phyloP scores from a whole-genome alignment of 768 basidiomycete species.

The Hirschioporus abietinus region DNA sequence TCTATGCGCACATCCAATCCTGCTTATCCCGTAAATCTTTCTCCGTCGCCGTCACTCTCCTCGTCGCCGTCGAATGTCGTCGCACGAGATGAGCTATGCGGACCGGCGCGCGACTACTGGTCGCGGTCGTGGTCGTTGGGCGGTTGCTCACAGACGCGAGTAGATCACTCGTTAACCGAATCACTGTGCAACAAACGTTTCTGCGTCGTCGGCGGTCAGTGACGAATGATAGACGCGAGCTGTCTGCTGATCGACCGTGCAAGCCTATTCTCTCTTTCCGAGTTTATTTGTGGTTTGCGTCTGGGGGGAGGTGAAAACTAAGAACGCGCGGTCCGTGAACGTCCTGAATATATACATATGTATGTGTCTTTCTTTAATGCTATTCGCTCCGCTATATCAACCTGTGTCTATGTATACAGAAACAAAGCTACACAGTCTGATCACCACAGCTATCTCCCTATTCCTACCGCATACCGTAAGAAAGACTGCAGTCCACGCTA shows the following conservation, averaged over 20 bases:
- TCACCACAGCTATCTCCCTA: no score
- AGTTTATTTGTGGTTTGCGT: no score
- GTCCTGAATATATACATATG: background rate
- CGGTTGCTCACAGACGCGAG: background rate
- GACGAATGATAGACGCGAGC: background rate
- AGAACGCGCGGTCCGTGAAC: background rate
- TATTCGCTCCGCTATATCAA: background rate
- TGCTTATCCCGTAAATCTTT: background rate
- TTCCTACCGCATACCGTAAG: background rate
- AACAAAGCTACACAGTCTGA: background rate
- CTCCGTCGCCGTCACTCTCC: background rate
- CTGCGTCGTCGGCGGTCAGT: background rate
- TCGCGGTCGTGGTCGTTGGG: background rate
- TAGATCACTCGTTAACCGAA: background rate
- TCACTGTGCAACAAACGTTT: background rate
- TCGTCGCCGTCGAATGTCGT: background rate
- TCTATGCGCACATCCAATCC: background rate
- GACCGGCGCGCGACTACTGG: background rate
- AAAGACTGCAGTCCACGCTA: background rate
- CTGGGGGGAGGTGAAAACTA: background rate
- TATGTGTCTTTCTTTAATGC: background rate
- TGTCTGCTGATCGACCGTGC: background rate
- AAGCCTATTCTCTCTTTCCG: background rate
- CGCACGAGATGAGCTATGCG: background rate
- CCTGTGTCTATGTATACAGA: background rate